Conservation (phyloP, 129 eudicot genomes). For the Flaveria ramosissima region DNA sequence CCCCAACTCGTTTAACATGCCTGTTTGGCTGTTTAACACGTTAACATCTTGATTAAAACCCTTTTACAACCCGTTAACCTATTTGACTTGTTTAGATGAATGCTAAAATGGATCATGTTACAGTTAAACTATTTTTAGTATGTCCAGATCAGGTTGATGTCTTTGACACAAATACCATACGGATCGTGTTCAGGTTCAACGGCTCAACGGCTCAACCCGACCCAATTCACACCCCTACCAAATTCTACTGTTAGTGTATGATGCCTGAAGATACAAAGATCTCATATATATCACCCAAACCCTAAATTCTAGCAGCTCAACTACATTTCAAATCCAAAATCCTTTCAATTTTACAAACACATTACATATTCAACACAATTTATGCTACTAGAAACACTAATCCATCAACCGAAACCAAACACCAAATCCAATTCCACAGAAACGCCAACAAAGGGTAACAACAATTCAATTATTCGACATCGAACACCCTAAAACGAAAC, state of each 20-base stretch:
- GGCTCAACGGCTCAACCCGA: no score
- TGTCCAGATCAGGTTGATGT: no score
- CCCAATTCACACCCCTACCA: background rate
- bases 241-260: background rate
- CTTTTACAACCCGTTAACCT: no score
- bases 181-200: no score
- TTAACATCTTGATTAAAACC: no score
- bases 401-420: background rate
- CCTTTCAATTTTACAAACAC: background rate
- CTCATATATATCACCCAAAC: background rate
- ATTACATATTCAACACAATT: background rate
- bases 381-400: background rate
- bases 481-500: background rate
- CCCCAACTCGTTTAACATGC: no score
- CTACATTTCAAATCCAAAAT: background rate
- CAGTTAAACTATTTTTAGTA: no score
- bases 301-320: slow-evolving; percentile 13
- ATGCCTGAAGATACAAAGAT: background rate
- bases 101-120: no score
- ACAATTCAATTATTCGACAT: background rate
- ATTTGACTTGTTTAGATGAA: no score
- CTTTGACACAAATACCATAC: no score
- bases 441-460: background rate
- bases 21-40: no score
- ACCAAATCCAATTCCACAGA: background rate